Evolutionary conservation across 345 rosid genomes (phyloP).

Genomic region (Eucalyptus coolabah): DNA sequence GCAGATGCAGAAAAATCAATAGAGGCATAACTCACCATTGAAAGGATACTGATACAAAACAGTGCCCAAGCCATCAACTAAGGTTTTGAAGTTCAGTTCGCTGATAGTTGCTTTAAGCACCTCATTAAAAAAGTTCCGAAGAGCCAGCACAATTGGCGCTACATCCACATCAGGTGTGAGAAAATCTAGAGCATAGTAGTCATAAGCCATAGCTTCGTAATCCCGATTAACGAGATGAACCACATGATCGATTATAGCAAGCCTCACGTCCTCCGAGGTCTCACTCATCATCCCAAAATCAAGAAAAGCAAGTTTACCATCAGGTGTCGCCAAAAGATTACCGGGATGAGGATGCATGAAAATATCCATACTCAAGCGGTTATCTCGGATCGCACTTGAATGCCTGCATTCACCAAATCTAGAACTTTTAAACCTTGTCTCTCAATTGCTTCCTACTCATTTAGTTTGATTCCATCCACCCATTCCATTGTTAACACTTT

Average conservation of each 20-base stretch:
- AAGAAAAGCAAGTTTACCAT: constrained; percentile 93
- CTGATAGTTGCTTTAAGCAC: constrained; percentile 84
- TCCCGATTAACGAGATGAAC: constrained; percentile 91
- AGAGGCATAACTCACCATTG: constrained; percentile 34
- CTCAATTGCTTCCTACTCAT: constrained; percentile 82
- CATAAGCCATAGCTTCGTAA: constrained; percentile 96
- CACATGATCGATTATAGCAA: constrained; percentile 73
- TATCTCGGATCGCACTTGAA: constrained; percentile 74
- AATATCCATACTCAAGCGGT: constrained; percentile 87
- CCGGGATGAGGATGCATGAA: constrained; percentile 99
- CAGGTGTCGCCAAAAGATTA: constrained; percentile 92
- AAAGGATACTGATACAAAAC: constrained; percentile 90
- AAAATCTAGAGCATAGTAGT: constrained; percentile 87
- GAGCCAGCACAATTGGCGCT: constrained; percentile 89
- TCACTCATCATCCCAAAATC: constrained; percentile 99
- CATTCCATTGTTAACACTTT: constrained; percentile 95
- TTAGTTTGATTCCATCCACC: constrained; percentile 87
- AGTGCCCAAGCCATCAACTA: constrained; percentile 89
- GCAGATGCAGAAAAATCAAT: background rate
- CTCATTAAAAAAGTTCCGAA: constrained; percentile 82
- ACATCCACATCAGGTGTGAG: constrained; percentile 80
- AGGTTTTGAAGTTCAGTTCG: constrained; percentile 85
- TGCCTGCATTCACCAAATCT: constrained; percentile 89
- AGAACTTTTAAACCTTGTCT: constrained; percentile 88
- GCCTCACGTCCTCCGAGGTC: constrained; percentile 92